Conservation (phyloP, 2,329 filamentous ascomycete species). For the Paracoccidioides brasiliensis region DNA sequence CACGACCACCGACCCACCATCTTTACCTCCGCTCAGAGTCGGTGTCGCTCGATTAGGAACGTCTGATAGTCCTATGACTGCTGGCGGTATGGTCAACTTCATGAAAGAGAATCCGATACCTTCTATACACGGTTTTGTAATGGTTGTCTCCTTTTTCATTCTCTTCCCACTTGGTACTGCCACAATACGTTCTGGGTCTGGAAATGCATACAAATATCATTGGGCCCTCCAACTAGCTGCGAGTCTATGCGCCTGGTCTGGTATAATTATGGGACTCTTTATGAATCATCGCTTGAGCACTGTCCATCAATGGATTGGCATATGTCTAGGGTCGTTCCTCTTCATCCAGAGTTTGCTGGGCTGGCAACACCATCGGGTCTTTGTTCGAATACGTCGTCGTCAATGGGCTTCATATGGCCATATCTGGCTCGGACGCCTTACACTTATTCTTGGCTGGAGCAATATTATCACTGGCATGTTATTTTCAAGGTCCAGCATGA, state of each 20-base stretch:
- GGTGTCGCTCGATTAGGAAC: background rate
- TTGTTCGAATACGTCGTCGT: background rate
- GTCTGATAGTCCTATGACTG: background rate
- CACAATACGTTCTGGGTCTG: background rate
- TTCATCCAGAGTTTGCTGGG: background rate
- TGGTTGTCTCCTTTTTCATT: slow-evolving; percentile 1
- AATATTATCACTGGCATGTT: background rate
- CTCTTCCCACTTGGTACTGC: background rate
- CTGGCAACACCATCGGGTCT: slow-evolving; percentile 1
- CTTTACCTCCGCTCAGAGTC: background rate
- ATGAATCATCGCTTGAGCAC: background rate
- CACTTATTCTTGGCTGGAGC: background rate
- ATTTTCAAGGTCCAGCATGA: background rate
- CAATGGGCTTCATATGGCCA: background rate
- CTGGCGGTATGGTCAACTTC: background rate
- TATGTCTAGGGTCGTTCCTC: background rate
- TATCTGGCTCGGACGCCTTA: background rate
- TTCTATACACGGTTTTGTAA: background rate
- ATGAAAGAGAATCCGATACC: background rate
- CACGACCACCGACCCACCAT: background rate
- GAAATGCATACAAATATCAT: background rate
- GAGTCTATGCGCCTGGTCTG: background rate
- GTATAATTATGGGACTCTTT: background rate
- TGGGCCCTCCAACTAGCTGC: background rate
- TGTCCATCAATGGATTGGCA: background rate